These are phyloP conservation scores for Monilinia laxa DNA, from an alignment of 2,329 filamentous ascomycete genomes.

Conservation along the genomic window DNA sequence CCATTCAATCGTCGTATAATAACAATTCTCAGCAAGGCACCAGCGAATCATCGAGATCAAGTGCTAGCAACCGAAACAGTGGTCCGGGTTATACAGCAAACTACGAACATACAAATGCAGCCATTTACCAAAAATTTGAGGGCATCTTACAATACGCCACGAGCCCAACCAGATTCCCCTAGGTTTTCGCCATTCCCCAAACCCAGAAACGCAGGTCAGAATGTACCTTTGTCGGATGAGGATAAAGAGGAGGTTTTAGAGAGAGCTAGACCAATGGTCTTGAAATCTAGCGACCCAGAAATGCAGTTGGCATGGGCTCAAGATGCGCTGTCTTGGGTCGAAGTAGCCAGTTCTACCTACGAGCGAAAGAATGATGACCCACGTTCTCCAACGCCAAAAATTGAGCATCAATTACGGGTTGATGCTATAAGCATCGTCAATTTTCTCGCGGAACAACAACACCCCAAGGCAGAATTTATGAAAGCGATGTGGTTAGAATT, in stretches of 20 bases:
- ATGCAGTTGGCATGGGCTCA: constrained; percentile 98
- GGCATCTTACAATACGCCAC: constrained; percentile 26
- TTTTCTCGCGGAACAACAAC: constrained; percentile 86
- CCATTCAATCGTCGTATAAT: constrained; percentile 33
- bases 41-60: constrained; percentile 24
- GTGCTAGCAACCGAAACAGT: constrained; percentile 25
- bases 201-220: constrained; percentile 73
- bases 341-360: constrained; percentile 76
- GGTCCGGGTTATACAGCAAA: constrained; percentile 36
- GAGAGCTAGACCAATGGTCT: constrained; percentile 75
- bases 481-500: constrained; percentile 97
- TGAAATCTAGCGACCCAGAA: constrained; percentile 91
- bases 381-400: constrained; percentile 75
- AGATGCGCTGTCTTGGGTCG: constrained; percentile 85
- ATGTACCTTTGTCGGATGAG: constrained; percentile 90
- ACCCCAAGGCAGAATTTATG: constrained; percentile 93
- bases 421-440: constrained; percentile 91
- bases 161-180: constrained; percentile 49
- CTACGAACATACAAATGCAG: constrained; percentile 41
- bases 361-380: constrained; percentile 42
- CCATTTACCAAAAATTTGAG: constrained; percentile 40
- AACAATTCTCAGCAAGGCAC: constrained; percentile 25
- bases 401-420: constrained; percentile 82
- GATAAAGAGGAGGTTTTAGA: constrained; percentile 90
- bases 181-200: constrained; percentile 92